Evolutionary conservation across 129 eudicot species (phyloP), one percentile per base, ranked within the genome.

Genomic region (Gnaphalium uliginosum): DNA sequence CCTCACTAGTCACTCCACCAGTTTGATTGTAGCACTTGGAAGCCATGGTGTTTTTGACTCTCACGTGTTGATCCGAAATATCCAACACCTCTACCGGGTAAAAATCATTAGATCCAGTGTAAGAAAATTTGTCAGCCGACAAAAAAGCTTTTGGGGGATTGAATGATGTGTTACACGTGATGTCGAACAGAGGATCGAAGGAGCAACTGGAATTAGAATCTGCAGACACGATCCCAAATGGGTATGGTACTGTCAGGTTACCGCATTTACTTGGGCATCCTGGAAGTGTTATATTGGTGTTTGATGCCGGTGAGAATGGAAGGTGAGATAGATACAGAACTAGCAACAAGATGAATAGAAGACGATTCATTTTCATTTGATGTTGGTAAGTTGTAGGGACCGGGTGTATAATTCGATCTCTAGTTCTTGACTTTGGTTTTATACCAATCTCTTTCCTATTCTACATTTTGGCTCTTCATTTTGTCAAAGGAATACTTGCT

Each of bases 261-360:
- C 88, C 85, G 66, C 88, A 85, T 39, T 62, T 27, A 75, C 51
- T 48, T 72, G 81, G 72, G 78, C 88, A 85, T 57, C 76, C 81
- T 0, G 88, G 88, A 30, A 73, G 70, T 5, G 83, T 41, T 29
- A 79, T 78, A 21, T 50, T 37, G 74, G 51, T 66, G 61, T 25
- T 54, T 4, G 60, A 60, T n/a, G 68, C 76, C 39, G 48, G 26
- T 32, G 65, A 30, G 50, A 61, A 25, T 9, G 66, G 15, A 9
- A 61, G 67, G 19, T 61, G 35, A 32, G 66, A 61, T 61, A 61
- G 32, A 61, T 61, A 61, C 33, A 62, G 19, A 15, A 62, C n/a
- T 27, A 62, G 67, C 7, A 32, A 32, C 37, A 32, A 32, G 37
- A 32, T 0, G 17, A 62, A 4, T 57, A 56, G 23, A 2, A 57